These are phyloP conservation scores for Talaromyces thailandensis DNA, from an alignment of 495 filamentous ascomycete genomes.

Conservation along the genomic window DNA sequence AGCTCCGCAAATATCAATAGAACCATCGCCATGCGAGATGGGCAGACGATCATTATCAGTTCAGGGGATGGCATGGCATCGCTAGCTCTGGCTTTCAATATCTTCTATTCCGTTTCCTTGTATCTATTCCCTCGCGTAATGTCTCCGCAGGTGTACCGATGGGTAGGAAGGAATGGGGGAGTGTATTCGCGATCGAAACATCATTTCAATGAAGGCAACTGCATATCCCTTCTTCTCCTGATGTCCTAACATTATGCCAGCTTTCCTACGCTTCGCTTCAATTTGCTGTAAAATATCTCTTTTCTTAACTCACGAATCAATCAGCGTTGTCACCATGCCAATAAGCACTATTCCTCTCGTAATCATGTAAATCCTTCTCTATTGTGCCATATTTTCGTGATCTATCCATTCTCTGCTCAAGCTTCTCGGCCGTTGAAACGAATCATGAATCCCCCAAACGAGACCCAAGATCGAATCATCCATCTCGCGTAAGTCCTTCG, in stretches of 20 bases:
- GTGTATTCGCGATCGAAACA: neutral
- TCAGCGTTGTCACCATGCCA: neutral
- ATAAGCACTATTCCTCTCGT: neutral
- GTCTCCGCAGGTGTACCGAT: neutral
- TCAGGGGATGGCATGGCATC: neutral
- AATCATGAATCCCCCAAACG: neutral
- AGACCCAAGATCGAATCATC: neutral
- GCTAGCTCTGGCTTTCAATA: neutral
- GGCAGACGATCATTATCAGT: neutral
- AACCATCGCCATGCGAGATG: neutral
- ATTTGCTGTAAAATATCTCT: neutral
- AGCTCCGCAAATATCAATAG: constrained; percentile 41
- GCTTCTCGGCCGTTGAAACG: neutral
- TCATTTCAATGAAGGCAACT: neutral
- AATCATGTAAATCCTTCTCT: neutral
- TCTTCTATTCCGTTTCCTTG: neutral
- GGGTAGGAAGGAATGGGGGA: neutral
- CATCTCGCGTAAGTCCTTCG: neutral
- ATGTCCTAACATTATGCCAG: neutral
- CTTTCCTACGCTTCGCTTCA: neutral
- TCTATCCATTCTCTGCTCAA: neutral
- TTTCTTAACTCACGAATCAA: neutral
- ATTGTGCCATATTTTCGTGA: neutral
- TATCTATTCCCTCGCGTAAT: neutral
- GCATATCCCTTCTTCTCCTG: neutral